These are phyloP conservation scores for Thamnidium elegans DNA, from an alignment of 192 early-diverging fungal genomes.

Conservation along the genomic window DNA sequence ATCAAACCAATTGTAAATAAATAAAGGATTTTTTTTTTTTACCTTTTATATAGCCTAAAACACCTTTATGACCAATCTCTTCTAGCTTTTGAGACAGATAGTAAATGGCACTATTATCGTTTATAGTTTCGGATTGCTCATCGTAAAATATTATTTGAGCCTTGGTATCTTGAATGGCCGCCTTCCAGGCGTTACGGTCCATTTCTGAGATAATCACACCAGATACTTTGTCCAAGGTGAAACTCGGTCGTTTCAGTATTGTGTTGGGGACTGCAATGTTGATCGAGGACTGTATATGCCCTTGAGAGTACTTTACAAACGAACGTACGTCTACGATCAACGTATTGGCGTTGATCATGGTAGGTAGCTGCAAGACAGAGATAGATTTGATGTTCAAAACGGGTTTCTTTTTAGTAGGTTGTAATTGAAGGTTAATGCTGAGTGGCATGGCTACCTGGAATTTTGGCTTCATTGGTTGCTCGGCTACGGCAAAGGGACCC, in stretches of 20 bases:
- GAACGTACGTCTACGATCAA: slow-evolving; percentile 65
- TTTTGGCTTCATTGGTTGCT: background rate
- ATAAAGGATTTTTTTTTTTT: slow-evolving; percentile 1
- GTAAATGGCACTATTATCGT: slow-evolving; percentile 47
- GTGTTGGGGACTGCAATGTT: slow-evolving; percentile 72
- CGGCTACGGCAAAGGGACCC: slow-evolving; percentile 4
- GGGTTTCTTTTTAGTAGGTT: background rate
- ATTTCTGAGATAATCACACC: slow-evolving; percentile 52
- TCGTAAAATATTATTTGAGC: slow-evolving; percentile 72
- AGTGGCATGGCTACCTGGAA: background rate
- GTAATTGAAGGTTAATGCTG: background rate
- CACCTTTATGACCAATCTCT: slow-evolving; percentile 45
- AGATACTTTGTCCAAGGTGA: slow-evolving; percentile 61
- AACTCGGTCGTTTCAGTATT: slow-evolving; percentile 65
- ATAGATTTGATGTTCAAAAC: background rate
- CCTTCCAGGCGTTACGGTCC: slow-evolving; percentile 39
- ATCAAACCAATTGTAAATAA: no score
- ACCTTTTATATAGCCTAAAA: slow-evolving; percentile 48
- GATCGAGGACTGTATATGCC: slow-evolving; percentile 56
- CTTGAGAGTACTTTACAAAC: slow-evolving; percentile 49
- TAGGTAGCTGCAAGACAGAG: background rate
- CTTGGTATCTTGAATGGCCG: slow-evolving; percentile 43
- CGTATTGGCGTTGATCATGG: no score
- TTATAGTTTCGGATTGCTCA: slow-evolving; percentile 43
- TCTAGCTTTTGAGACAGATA: slow-evolving; percentile 61